Evolutionary conservation across 2,329 filamentous ascomycete genomes (phyloP).

Genomic region (Aspergillus floridensis): DNA sequence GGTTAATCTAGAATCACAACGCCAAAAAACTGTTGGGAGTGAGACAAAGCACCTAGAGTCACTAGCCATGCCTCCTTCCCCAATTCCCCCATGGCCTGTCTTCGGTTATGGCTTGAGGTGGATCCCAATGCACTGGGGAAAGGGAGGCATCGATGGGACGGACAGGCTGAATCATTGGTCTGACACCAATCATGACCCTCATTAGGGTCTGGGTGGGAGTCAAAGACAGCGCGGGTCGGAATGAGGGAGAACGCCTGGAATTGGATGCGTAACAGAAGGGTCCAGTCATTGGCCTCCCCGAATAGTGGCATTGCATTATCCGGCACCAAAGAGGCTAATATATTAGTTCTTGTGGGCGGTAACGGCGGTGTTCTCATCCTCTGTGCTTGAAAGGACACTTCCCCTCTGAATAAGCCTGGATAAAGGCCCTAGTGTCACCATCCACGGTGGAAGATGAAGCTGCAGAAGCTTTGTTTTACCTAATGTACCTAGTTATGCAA

Average conservation of each 20-base stretch:
- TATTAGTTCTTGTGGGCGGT: background rate
- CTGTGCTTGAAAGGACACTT: background rate
- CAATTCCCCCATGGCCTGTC: background rate
- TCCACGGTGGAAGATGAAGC: background rate
- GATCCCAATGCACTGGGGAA: conserved; percentile 1
- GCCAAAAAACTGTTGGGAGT: conserved; percentile 3
- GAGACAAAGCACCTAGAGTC: background rate
- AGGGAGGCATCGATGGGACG: background rate
- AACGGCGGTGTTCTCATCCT: background rate
- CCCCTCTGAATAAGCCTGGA: background rate
- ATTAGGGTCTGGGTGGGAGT: background rate
- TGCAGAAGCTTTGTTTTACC: background rate
- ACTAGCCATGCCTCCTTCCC: conserved; percentile 2
- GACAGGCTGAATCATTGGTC: background rate
- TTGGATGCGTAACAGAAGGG: background rate
- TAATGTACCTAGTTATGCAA: background rate
- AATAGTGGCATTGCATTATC: background rate
- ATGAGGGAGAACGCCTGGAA: background rate
- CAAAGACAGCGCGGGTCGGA: conserved; percentile 1
- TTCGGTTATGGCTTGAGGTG: background rate
- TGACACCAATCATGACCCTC: conserved; percentile 1
- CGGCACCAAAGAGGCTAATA: background rate
- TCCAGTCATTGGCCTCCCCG: background rate
- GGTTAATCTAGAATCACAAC: background rate
- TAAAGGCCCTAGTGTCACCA: background rate